Percentiles rank a stretch among this genome's conserved stretches.
These are phyloP conservation scores for Jamesozyma piceae DNA, from an alignment of 805 yeast species.

Conservation along the genomic window DNA sequence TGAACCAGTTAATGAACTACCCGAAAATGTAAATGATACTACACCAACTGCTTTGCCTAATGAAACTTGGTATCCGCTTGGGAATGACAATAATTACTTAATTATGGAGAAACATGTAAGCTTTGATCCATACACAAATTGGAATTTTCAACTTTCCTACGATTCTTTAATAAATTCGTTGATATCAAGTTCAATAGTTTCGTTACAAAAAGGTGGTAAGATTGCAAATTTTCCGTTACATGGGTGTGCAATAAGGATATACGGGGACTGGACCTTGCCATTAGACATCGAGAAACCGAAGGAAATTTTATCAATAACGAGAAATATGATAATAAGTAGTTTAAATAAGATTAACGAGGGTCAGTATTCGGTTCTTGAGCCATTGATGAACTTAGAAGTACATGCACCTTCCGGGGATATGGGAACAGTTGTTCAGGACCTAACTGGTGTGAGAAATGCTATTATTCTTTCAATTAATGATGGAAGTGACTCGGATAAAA, in stretches of 20 bases:
- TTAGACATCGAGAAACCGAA: constrained; percentile 35
- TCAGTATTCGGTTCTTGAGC: constrained; percentile 62
- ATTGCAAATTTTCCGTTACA: constrained; percentile 40
- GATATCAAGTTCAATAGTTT: constrained; percentile 49
- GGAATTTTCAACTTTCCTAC: constrained; percentile 42
- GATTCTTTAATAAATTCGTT: constrained; percentile 47
- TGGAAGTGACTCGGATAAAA: constrained; percentile 28
- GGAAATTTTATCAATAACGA: constrained; percentile 37
- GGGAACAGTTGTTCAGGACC: constrained; percentile 78
- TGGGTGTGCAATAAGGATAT: constrained; percentile 48
- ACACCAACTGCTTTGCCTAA: constrained; percentile 18
- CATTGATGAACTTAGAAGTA: constrained; percentile 71
- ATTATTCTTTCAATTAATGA: constrained; percentile 64
- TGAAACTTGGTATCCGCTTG: constrained; percentile 23
- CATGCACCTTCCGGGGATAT: constrained; percentile 59
- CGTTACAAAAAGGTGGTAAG: constrained; percentile 61
- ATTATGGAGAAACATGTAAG: constrained; percentile 23
- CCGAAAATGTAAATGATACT: not conserved
- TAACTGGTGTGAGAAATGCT: constrained; percentile 72
- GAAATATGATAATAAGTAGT: constrained; percentile 37
- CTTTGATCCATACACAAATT: constrained; percentile 28
- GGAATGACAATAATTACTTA: constrained; percentile 30
- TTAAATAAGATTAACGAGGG: constrained; percentile 20
- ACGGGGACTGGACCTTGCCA: constrained; percentile 42
- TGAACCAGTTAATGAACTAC: constrained; percentile 10